phyloP scores from a whole-genome alignment of 2,329 filamentous ascomycete genomes.

The Colletotrichum sp. region DNA sequence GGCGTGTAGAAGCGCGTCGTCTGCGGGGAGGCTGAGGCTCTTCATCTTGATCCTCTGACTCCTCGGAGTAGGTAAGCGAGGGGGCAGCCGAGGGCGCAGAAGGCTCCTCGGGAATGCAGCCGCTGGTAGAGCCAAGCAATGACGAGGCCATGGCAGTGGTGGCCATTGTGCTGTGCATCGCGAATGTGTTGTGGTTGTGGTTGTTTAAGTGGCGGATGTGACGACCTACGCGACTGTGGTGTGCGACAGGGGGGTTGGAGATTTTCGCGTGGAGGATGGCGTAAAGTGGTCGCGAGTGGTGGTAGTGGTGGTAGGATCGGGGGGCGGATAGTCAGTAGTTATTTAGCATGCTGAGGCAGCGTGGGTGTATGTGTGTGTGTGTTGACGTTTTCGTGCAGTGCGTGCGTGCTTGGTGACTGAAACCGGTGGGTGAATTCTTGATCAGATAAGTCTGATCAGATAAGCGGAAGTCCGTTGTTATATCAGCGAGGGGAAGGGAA shows the following conservation, averaged over 20 bases:
- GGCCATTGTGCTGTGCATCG: conserved; percentile 32
- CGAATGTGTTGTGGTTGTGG: not conserved
- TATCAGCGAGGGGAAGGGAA: not conserved
- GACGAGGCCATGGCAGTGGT: conserved; percentile 40
- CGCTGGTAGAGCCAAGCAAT: conserved; percentile 42
- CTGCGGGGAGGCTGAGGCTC: conserved; percentile 42
- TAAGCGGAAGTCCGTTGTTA: conserved; percentile 3
- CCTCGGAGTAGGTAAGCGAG: conserved; percentile 67
- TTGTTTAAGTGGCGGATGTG: not conserved
- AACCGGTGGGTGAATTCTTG: conserved; percentile 7
- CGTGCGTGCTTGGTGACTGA: not conserved
- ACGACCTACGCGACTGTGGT: not conserved
- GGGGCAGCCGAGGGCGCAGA: conserved; percentile 58
- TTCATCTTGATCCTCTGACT: conserved; percentile 64
- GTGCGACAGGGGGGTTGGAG: not conserved
- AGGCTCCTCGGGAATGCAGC: conserved; percentile 51
- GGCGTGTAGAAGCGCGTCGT: conserved; percentile 71
- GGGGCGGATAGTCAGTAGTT: conserved; percentile 15
- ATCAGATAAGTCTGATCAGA: conserved; percentile 21
- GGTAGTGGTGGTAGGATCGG: not conserved
- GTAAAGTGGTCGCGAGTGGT: conserved; percentile 1
- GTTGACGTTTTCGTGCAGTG: not conserved
- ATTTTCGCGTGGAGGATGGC: conserved; percentile 2
- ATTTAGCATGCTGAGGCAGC: not conserved
- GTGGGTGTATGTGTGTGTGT: not conserved